Evolutionary conservation across 768 basidiomycete genomes (phyloP), one percentile per base, ranked within the genome.

Genomic region (Auriscalpium vulgare): DNA sequence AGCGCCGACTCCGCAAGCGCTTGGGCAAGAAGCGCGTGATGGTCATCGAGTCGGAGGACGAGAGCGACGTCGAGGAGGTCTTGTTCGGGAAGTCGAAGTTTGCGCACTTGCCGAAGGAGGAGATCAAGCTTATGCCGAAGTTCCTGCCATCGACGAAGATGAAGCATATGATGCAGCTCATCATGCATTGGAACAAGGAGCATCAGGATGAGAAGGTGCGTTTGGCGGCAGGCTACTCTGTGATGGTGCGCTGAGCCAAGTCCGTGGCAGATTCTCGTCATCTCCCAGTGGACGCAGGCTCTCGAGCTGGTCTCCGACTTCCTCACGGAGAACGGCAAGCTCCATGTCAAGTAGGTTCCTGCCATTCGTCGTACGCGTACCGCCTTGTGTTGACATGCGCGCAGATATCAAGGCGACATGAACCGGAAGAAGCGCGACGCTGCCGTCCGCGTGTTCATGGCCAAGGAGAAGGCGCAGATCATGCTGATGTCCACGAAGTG

Each of bases 91-190:
- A 62, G 51, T 57, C 23, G 60, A 66, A 66, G 38, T 59, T 66
- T 56, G 35, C 35, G 19, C 68, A 69, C 40, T 43, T 43, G 40
- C 40, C 40, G 13, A 9, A 43, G 40, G 50, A 66, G 55, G 67
- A 69, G 8, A 66, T 81, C 56, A 74, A 75, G 60, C 58, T 74
- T 11, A 74, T 82, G 71, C 74, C 82, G 14, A 71, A 74, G 36
- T 84, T 87, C 68, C 63, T 84, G 38, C 84, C 85, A 0, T 85
- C 85, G 5, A 85, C 84, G 2, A 89, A 88, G 75, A 85, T 88
- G 85, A 83, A 83, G 79, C 72, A 69, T 50, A 82, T 82, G 80
- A 87, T 87, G 76, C 73, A 81, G n/a, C 66, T 74, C 10, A 66
- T 88, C 6, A 56, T 69, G 38, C 67, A 73, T 36, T 73, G 78